Conservation (phyloP, 2,329 filamentous ascomycete genomes). For the Diaporthe citriasiana region DNA sequence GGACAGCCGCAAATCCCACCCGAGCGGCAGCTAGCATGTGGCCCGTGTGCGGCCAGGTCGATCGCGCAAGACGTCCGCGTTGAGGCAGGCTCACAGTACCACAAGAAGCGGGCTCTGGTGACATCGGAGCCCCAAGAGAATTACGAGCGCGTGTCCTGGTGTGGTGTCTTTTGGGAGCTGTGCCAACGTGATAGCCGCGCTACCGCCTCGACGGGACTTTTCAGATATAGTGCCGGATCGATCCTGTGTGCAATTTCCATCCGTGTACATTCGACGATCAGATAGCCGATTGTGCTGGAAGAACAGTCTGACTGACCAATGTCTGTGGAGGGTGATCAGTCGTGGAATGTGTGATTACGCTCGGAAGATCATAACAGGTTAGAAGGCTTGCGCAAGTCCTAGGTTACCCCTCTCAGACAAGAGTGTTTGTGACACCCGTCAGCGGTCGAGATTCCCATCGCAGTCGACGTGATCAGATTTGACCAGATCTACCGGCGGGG, state of each 20-base stretch:
- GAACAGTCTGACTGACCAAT: background rate
- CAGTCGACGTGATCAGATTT: background rate
- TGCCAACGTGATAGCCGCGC: conserved; percentile 22
- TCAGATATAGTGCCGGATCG: conserved; percentile 9
- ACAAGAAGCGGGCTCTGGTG: background rate
- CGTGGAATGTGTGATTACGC: conserved; percentile 25
- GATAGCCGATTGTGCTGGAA: conserved; percentile 12
- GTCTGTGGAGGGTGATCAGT: conserved; percentile 3
- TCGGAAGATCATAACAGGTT: conserved; percentile 2
- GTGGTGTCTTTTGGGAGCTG: conserved; percentile 27
- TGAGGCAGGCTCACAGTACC: conserved; percentile 28
- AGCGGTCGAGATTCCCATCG: background rate
- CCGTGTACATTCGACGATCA: conserved; percentile 9
- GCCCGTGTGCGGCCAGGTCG: conserved; percentile 27
- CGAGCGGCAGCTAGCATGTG: conserved; percentile 19
- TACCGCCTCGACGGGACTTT: background rate
- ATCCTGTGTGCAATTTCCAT: background rate
- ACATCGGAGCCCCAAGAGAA: background rate
- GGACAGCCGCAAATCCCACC: conserved; percentile 5
- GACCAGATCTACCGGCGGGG: conserved; percentile 1
- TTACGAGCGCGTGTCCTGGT: background rate
- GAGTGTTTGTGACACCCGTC: background rate
- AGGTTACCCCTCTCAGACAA: conserved; percentile 10
- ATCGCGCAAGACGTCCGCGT: background rate
- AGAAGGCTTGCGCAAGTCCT: conserved; percentile 31